Evolutionary conservation across 2,329 filamentous ascomycete genomes (phyloP).

Genomic region (Tricladium varicosporioides): DNA sequence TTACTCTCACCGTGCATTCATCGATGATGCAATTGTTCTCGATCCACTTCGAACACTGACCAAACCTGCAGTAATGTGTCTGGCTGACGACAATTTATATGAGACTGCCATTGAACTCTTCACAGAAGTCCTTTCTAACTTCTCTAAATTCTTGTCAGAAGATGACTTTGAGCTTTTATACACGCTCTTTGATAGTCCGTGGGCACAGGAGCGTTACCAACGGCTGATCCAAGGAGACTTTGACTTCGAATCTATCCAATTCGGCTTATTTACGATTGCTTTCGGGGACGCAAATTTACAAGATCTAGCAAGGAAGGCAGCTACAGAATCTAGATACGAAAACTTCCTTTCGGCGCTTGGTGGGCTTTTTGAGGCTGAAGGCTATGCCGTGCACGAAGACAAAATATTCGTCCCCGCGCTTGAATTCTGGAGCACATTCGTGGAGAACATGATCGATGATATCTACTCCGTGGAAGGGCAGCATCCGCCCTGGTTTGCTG

Average conservation of each 20-base stretch:
- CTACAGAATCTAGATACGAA: conserved; percentile 46
- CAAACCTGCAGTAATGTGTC: conserved; percentile 56
- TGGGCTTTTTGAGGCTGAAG: conserved; percentile 63
- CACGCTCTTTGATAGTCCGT: conserved; percentile 57
- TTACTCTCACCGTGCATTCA: conserved; percentile 66
- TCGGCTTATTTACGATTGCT: conserved; percentile 64
- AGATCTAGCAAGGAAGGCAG: conserved; percentile 52
- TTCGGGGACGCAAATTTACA: conserved; percentile 66
- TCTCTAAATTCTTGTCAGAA: conserved; percentile 58
- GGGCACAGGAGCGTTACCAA: conserved; percentile 56
- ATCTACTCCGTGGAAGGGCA: conserved; percentile 49
- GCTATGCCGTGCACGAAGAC: conserved; percentile 69
- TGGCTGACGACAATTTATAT: conserved; percentile 58
- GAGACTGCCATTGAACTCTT: conserved; percentile 62
- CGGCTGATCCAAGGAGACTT: conserved; percentile 57
- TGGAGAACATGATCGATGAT: conserved; percentile 64
- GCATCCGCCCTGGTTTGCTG: conserved; percentile 53
- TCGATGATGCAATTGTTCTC: conserved; percentile 55
- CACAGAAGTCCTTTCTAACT: conserved; percentile 63
- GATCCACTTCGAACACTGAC: conserved; percentile 59
- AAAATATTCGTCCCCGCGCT: conserved; percentile 69
- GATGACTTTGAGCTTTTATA: conserved; percentile 57
- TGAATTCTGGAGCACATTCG: conserved; percentile 79
- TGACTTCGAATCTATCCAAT: conserved; percentile 62
- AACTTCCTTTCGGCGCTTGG: conserved; percentile 58